A percentile compares a stretch with the other conserved stretches of the same genome.
These are phyloP conservation scores for Pythium chondricola DNA, from an alignment of 352 stramenopile genomes.

Conservation along the genomic window DNA sequence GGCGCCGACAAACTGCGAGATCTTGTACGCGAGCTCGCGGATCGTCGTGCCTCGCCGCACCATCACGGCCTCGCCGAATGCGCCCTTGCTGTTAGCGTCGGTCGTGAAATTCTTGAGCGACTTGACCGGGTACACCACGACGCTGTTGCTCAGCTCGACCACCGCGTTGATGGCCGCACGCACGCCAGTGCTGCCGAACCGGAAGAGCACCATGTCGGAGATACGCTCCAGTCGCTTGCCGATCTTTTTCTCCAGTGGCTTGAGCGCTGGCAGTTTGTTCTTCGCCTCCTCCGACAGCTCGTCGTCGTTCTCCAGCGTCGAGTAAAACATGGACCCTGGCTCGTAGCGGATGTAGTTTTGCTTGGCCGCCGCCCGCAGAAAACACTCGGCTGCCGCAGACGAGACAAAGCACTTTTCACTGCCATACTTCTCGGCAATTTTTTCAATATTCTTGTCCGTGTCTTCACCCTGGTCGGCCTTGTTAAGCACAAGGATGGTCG, in stretches of 20 bases:
- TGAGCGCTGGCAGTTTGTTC: slow-evolving; percentile 33
- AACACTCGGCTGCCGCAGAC: slow-evolving; percentile 80
- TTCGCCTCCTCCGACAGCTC: slow-evolving; percentile 21
- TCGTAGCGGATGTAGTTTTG: slow-evolving; percentile 83
- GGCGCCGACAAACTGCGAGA: slow-evolving; percentile 60
- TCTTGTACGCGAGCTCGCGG: slow-evolving; percentile 61
- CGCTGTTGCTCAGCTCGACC: slow-evolving; percentile 73
- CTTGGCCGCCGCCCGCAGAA: slow-evolving; percentile 64
- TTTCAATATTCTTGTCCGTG: too few species aligned
- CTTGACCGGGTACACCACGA: slow-evolving; percentile 83
- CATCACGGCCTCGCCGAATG: slow-evolving; percentile 76
- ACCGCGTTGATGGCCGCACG: slow-evolving; percentile 81
- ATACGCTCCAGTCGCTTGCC: slow-evolving; percentile 77
- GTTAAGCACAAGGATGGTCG: slow-evolving; percentile 86
- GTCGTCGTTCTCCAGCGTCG: slow-evolving; percentile 56
- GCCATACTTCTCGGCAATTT: slow-evolving; percentile 85
- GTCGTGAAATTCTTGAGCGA: slow-evolving; percentile 84
- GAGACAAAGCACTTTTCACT: slow-evolving; percentile 83
- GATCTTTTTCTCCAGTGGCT: slow-evolving; percentile 75
- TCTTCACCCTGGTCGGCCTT: too few species aligned
- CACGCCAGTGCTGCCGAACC: slow-evolving; percentile 82
- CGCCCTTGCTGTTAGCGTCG: slow-evolving; percentile 52
- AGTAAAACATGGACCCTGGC: slow-evolving; percentile 82
- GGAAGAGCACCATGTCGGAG: slow-evolving; percentile 88
- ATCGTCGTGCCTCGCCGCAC: slow-evolving; percentile 69